A percentile compares a stretch with the other conserved stretches of the same genome.
phyloP scores from a whole-genome alignment of 805 yeast genomes.

The Saturnispora halmiae region DNA sequence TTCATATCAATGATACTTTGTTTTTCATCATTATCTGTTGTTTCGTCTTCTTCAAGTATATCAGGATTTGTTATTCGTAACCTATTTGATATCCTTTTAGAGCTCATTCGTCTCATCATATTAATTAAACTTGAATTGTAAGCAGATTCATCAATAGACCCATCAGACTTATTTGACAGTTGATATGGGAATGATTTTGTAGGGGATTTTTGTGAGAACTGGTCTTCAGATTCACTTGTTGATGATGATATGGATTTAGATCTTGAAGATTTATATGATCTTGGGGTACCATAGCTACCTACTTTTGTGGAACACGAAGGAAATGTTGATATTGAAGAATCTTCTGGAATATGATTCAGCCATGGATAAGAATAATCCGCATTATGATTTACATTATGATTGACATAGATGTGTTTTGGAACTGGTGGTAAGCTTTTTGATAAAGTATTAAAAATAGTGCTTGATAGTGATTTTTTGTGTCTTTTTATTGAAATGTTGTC shows the following conservation, averaged over 20 bases:
- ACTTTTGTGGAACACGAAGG: conserved; percentile 8
- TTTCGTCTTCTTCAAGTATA: conserved; percentile 6
- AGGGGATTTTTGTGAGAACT: conserved; percentile 1
- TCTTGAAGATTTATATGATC: background rate
- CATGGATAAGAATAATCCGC: conserved; percentile 10
- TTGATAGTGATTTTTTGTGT: background rate
- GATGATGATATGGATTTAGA: conserved; percentile 1
- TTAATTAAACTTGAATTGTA: conserved; percentile 2
- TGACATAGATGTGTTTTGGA: conserved; percentile 10
- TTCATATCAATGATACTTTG: conserved; percentile 3
- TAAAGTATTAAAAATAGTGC: conserved; percentile 2
- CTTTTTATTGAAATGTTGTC: conserved; percentile 39
- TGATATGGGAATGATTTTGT: background rate
- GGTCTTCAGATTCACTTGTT: conserved; percentile 4
- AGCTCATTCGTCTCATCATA: conserved; percentile 24
- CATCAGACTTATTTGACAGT: conserved; percentile 5
- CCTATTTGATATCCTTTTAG: conserved; percentile 47
- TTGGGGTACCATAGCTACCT: background rate
- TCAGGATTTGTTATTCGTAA: conserved; percentile 60
- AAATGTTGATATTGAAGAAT: conserved; percentile 15
- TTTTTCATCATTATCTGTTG: conserved; percentile 1
- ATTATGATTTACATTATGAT: conserved; percentile 10
- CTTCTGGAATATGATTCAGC: conserved; percentile 17
- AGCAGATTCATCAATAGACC: conserved; percentile 4
- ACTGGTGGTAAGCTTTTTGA: conserved; percentile 11